Evolutionary conservation across 2,329 filamentous ascomycete genomes (phyloP), one percentile per base, ranked within the genome.

Genomic region (Aspergillus phoenicis): DNA sequence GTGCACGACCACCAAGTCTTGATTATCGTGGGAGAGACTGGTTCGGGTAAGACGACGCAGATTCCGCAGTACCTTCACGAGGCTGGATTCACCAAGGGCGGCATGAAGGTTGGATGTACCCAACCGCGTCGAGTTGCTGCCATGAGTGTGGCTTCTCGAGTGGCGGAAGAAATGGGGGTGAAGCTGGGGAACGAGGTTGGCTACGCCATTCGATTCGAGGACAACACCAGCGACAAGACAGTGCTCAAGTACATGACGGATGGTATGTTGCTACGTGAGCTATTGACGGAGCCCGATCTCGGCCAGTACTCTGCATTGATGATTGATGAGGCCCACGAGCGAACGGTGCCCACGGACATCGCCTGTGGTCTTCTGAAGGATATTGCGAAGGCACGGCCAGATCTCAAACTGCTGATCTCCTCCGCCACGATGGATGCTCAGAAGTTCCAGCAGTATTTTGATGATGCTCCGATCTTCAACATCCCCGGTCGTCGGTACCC

Each of bases 301-400:
- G 85, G 87, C 1, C 87, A 87, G 15, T 98, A 98, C 69, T 91
- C 91, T 5, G 91, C 89, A 11, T 79, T 99, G 64, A 97, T 99
- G 89, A 94, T 99, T 59, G 95, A 99, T 73, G 95, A 99, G 75
- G 95, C 95, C 0, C 95, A 99, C 84, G 95, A 99, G 75, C 85
- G 95, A 67, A 97, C 92, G 0, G 85, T 98, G 0, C 88, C 92
- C 57, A 97, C 94, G 0, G 95, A 99, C 75, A 93, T 99, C 59
- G 78, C 97, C 7, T 85, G 97, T 61, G 92, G 91, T 10, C 78
- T 99, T 36, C 84, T 97, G 60, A 97, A 97, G 71, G 94, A 98
- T 78, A 84, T 98, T 63, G 89, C 91, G 0, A 84, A 90, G 62
- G 90, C 91, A 56, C 82, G 95, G 45, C 91, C 90, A 3, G 94